Base-by-base conservation (phyloP, 202 grass and related monocot genomes). In the Panicum hallii region DNA sequence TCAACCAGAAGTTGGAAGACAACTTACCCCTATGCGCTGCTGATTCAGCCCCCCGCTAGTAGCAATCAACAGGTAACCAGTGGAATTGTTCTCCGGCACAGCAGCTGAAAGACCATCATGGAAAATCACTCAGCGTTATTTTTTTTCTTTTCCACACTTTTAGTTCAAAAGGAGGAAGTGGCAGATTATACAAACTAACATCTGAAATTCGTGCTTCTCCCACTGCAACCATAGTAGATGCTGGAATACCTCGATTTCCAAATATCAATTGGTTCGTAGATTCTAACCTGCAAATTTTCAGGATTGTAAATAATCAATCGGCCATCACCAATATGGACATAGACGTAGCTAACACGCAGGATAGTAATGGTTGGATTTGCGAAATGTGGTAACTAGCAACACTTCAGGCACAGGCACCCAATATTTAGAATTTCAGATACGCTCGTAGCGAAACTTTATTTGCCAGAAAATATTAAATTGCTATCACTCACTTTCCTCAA, bases 11-110 rank as follows among this genome's bases (percentile, higher is more conserved):
- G 38, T 23, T 77, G 28, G 88, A 81, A 55, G 79, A 69, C 50
- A 88, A 79, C 36, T 63, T 87, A 92, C 90, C 87, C 96, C 96
- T 82, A 91, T 92, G 43, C 96, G 85, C 79, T 99, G 93, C 77
- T 99, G 96, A 70, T 99, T 99, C 75, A 99, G 78, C 23, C 96
- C 96, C 32, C 93, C 96, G 5, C 93, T 99, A 30, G 91, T 96
- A 84, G 86, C 96, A 67, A 99, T 99, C 58, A 99, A 85, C 77
- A 99, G 89, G 63, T 99, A 99, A 41, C 96, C 96, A 63, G 91
- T 99, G 32, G 96, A 99, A 68, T 34, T 76, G 32, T 91, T 94
- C 54, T 96, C 86, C 2, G 77, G 89, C 68, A 89, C 84, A 61
- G 84, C 88, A 85, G 88, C 93, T 99, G 85, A 88, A 90, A 80